phyloP scores from a whole-genome alignment of 2,329 filamentous ascomycete species.

The Aspergillus udagawae region DNA sequence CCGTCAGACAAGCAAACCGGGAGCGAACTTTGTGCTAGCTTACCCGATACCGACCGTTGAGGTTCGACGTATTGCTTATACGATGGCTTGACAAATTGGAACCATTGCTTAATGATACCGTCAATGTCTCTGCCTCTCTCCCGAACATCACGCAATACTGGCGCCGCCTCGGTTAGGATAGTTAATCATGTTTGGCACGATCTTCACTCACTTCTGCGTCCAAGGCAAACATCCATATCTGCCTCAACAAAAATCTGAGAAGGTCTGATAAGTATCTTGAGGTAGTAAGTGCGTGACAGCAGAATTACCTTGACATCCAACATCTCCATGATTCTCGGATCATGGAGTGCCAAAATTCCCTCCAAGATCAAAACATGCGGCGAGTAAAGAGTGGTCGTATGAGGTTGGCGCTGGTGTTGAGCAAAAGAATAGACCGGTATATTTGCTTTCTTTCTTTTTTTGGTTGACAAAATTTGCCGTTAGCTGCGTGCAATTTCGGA shows the following conservation, averaged over 20 bases:
- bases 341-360: constrained; percentile 92
- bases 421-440: constrained; percentile 95
- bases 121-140: constrained; percentile 89
- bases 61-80: constrained; percentile 92
- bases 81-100: constrained; percentile 91
- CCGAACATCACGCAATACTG: constrained; percentile 80
- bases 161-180: constrained; percentile 18
- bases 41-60: constrained; percentile 78
- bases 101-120: constrained; percentile 98
- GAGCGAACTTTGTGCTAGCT: constrained; percentile 15
- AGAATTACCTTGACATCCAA: constrained; percentile 76
- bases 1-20: constrained; percentile 7
- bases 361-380: constrained; percentile 93
- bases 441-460: constrained; percentile 56
- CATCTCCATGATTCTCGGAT: constrained; percentile 76
- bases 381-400: constrained; percentile 88
- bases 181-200: neutral
- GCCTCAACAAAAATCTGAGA: constrained; percentile 87
- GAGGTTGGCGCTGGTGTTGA: constrained; percentile 74
- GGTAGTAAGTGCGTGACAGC: neutral
- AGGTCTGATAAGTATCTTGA: constrained; percentile 8
- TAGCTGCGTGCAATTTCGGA: constrained; percentile 6
- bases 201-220: constrained; percentile 66
- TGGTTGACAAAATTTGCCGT: constrained; percentile 4
- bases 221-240: constrained; percentile 89